Evolutionary conservation across 2,329 filamentous ascomycete genomes (phyloP), one percentile per base, ranked within the genome.

Genomic region (Diaporthe velutina): DNA sequence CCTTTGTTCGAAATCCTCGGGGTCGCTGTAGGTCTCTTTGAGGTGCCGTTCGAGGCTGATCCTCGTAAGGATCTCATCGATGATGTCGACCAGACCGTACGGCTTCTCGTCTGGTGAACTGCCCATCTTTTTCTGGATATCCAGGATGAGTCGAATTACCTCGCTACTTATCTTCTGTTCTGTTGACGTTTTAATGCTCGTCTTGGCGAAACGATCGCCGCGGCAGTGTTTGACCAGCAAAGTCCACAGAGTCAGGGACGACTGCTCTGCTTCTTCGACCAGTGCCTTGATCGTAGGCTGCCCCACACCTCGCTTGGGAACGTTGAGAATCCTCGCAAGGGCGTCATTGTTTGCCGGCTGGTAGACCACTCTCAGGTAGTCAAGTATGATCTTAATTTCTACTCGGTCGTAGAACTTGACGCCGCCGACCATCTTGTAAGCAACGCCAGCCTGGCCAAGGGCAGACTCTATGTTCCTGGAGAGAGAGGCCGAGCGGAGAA

Each of bases 401-500:
- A 91, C 90, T 70, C 97, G 92, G 78, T 99, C 97, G 80, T 97
- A 98, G 82, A 99, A 99, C 74, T 94, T 94, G 76, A 92, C 91
- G 2, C 97, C 96, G 50, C 91, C 96, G 70, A 98, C 93, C 96
- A 98, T 98, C 67, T 92, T 92, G 83, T 98, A 99, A 0, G 95
- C 90, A 54, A 98, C 91, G 1, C 95, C 95, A 15, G 91, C 91
- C 79, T 93, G 95, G 19, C 93, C 95, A 54, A 98, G 86, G 3
- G 93, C 93, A 30, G 92, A 90, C 84, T 99, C 96, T 52, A 98
- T 93, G n/a, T 95, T 91, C 30, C 96, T 89, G 0, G 96, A 98
- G 10, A 98, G 86, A 1, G 92, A 88, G 0, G 95, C 94, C 2
- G 95, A 97, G 30, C 96, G 91, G n/a, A 99, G 87, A 19, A 99